Base-by-base conservation (phyloP, 1,139 yeast species). In the Yamadazyma dendronema region DNA sequence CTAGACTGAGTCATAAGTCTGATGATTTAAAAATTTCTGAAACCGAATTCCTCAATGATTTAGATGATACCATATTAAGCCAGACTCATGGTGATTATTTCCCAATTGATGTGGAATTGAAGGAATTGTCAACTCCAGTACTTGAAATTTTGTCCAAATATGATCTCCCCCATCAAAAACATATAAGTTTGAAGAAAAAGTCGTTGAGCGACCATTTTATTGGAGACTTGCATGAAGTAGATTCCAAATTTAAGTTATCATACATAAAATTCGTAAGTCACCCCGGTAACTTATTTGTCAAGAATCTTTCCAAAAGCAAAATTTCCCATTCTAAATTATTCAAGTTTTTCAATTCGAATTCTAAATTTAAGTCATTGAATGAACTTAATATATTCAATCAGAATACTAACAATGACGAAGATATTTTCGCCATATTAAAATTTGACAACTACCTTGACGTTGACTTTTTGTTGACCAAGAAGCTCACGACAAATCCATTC, bases 271-370 rank as follows among this genome's bases (percentile, higher is more conserved):
- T 81, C 21, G 56, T 79, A 22, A 75, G 82, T 16, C 81, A 81
- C 45, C 88, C 89, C 1, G 87, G 86, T 0, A 77, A 77, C 47
- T 54, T 82, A 23, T 81, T 79, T 52, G 72, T 81, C 21, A 72
- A 81, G 42, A 77, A 81, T 32, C 44, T 66, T 23, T 48, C 60
- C 0, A 46, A 46, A 17, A 34, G 35, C n/a, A 42, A 48, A 30
- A 45, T 56, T 17, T 46, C 47, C 28, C 45, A 54, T 17, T 35
- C 49, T 24, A 52, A 48, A 13, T 42, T 66, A 30, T 54, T 47
- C 32, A 47, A 50, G 4, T 62, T 50, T 42, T 60, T 67, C 41
- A 52, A 56, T 37, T 45, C 47, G 2, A 42, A 54, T 22, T 52
- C 62, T n/a, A 39, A 47, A 26, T 63, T 54, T 43, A 50, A 54